A percentile compares a stretch with the other conserved stretches of the same genome.
Evolutionary conservation across 305 asterid species (phyloP).

Genomic region (Fraxinus angustifolia): DNA sequence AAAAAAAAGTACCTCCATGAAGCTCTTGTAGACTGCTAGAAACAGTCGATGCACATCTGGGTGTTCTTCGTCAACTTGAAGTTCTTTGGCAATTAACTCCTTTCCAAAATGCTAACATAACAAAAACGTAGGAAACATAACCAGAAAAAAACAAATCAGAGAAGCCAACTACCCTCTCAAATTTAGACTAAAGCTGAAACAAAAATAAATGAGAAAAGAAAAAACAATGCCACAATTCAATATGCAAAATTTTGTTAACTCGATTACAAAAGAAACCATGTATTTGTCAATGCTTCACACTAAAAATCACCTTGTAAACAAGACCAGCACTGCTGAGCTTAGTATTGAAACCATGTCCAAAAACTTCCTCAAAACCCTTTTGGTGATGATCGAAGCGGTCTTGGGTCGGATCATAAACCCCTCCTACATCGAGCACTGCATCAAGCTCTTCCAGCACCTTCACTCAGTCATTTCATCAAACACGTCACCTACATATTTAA

Average conservation of each 20-base stretch:
- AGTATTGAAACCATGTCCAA: slow-evolving; percentile 75
- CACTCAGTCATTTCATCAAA: slow-evolving; percentile 45
- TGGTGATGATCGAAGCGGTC: slow-evolving; percentile 88
- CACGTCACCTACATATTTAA: slow-evolving; percentile 24
- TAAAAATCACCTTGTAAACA: slow-evolving; percentile 61
- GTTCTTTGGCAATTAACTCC: slow-evolving; percentile 91
- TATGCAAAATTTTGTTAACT: neutral
- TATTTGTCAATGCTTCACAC: neutral
- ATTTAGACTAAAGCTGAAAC: neutral
- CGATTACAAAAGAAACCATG: neutral
- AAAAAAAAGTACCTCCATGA: slow-evolving; percentile 58
- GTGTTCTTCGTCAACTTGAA: slow-evolving; percentile 70
- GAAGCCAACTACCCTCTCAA: neutral
- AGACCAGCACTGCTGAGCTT: slow-evolving; percentile 96
- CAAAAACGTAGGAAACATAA: slow-evolving; percentile 12
- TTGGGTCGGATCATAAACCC: slow-evolving; percentile 60
- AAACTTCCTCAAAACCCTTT: slow-evolving; percentile 79
- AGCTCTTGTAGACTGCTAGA: slow-evolving; percentile 73
- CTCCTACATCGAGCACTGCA: slow-evolving; percentile 91
- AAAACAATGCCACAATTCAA: neutral
- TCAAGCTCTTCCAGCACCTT: slow-evolving; percentile 78
- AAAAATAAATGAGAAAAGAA: neutral
- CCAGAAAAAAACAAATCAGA: neutral
- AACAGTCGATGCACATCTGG: slow-evolving; percentile 78
- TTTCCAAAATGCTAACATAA: slow-evolving; percentile 61